These are phyloP conservation scores for Vitis riparia DNA, from an alignment of 164 flowering plant genomes.

Conservation along the genomic window DNA sequence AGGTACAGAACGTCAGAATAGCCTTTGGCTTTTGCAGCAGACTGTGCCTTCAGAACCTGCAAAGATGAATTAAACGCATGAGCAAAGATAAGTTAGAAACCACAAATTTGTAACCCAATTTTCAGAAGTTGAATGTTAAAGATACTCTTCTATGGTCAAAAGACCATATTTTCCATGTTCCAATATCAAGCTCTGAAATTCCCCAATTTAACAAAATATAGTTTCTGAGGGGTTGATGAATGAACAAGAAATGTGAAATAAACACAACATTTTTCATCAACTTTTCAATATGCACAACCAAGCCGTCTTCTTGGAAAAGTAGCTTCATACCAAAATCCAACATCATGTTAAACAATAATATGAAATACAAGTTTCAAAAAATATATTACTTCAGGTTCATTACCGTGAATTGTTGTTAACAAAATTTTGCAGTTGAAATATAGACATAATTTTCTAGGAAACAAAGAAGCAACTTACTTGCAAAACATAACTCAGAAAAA, in stretches of 20 bases:
- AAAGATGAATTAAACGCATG: conserved; percentile 1
- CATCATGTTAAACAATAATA: background rate
- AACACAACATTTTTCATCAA: background rate
- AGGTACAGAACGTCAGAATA: conserved; percentile 86
- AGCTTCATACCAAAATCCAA: background rate
- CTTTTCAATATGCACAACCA: background rate
- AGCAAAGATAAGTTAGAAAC: background rate
- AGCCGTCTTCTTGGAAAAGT: background rate
- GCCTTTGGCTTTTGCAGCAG: conserved; percentile 79
- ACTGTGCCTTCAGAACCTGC: conserved; percentile 81
- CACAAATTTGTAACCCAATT: background rate
- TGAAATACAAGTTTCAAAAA: background rate
- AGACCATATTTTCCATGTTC: background rate
- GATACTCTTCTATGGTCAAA: background rate
- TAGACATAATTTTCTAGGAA: no score
- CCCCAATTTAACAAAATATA: background rate
- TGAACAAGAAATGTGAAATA: background rate
- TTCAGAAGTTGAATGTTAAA: background rate
- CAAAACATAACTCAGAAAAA: no score
- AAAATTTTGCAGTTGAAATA: background rate
- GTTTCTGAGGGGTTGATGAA: background rate
- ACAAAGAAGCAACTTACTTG: no score
- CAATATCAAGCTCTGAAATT: background rate
- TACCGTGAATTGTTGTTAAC: background rate
- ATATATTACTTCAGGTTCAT: no score